A percentile compares a stretch with the other conserved stretches of the same genome.
Conservation (phyloP, 2,329 filamentous ascomycete genomes). For the Xylariales sp. region DNA sequence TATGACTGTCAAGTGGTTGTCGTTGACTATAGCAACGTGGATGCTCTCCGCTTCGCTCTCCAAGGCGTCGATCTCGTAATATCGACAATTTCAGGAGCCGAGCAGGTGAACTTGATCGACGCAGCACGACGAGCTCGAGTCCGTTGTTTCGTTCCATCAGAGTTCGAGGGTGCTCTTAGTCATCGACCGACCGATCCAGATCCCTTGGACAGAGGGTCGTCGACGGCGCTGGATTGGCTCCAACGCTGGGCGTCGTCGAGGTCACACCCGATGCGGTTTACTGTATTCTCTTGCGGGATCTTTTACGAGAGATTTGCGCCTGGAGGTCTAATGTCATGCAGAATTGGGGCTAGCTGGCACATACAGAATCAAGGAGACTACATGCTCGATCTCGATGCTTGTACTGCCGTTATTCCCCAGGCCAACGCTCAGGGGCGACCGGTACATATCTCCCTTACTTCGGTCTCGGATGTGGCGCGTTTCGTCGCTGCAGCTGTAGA, state of each 20-base stretch:
- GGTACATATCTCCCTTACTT: slow-evolving; percentile 62
- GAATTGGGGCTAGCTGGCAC: slow-evolving; percentile 54
- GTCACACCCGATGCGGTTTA: slow-evolving; percentile 56
- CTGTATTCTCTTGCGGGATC: slow-evolving; percentile 68
- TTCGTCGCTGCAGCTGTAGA: slow-evolving; percentile 68
- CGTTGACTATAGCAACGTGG: slow-evolving; percentile 60
- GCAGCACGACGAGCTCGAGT: slow-evolving; percentile 63
- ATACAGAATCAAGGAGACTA: slow-evolving; percentile 58
- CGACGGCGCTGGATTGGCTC: slow-evolving; percentile 43
- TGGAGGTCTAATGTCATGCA: slow-evolving; percentile 55
- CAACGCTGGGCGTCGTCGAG: slow-evolving; percentile 44
- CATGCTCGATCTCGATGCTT: slow-evolving; percentile 56
- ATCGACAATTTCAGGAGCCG: slow-evolving; percentile 62
- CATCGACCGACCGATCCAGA: slow-evolving; percentile 50
- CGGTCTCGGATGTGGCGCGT: slow-evolving; percentile 63
- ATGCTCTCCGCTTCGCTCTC: slow-evolving; percentile 60
- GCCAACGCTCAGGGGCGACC: slow-evolving; percentile 44
- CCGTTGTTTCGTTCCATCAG: slow-evolving; percentile 66
- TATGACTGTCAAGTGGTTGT: slow-evolving; percentile 61
- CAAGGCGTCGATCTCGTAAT: slow-evolving; percentile 70
- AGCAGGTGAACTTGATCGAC: slow-evolving; percentile 68
- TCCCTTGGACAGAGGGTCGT: slow-evolving; percentile 56
- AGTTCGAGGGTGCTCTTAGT: slow-evolving; percentile 64
- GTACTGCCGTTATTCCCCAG: slow-evolving; percentile 56
- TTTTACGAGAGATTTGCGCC: slow-evolving; percentile 73